phyloP scores from a whole-genome alignment of 1,284 basidiomycete genomes.

The Cutaneotrichosporon arboriforme region DNA sequence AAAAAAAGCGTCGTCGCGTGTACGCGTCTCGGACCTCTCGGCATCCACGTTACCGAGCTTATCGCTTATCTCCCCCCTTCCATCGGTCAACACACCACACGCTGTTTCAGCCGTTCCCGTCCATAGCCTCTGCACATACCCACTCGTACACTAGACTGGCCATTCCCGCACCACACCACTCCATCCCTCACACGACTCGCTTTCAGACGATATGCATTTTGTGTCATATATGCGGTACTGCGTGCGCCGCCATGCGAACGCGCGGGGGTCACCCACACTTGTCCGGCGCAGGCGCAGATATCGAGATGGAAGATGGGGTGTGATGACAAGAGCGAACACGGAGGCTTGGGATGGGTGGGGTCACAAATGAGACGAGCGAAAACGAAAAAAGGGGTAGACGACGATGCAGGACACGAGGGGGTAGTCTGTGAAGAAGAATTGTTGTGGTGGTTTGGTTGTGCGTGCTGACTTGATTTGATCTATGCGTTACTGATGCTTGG shows the following conservation, averaged over 20 bases:
- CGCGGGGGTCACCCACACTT: too few relatives aligned
- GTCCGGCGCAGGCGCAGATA: neutral
- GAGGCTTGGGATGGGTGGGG: neutral
- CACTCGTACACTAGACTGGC: neutral
- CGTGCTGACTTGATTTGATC: neutral
- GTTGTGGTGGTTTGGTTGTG: neutral
- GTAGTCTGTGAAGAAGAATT: too few relatives aligned
- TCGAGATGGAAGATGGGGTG: neutral
- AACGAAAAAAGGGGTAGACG: constrained; percentile 10
- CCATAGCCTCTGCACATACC: too few relatives aligned
- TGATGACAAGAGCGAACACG: neutral
- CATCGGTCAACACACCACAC: neutral
- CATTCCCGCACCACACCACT: too few relatives aligned
- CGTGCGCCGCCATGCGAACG: too few relatives aligned
- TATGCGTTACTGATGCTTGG: neutral
- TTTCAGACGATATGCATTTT: constrained; percentile 11
- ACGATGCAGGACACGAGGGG: neutral
- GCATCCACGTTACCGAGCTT: too few relatives aligned
- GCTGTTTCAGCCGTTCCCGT: too few relatives aligned
- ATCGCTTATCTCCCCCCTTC: too few relatives aligned
- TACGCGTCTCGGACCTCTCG: too few relatives aligned
- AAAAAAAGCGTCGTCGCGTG: too few relatives aligned
- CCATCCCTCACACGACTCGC: neutral
- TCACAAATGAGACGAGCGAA: constrained; percentile 16
- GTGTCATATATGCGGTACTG: constrained; percentile 3